Base-by-base conservation (phyloP, 2,329 filamentous ascomycete genomes). In the Biscogniauxia mediterranea region DNA sequence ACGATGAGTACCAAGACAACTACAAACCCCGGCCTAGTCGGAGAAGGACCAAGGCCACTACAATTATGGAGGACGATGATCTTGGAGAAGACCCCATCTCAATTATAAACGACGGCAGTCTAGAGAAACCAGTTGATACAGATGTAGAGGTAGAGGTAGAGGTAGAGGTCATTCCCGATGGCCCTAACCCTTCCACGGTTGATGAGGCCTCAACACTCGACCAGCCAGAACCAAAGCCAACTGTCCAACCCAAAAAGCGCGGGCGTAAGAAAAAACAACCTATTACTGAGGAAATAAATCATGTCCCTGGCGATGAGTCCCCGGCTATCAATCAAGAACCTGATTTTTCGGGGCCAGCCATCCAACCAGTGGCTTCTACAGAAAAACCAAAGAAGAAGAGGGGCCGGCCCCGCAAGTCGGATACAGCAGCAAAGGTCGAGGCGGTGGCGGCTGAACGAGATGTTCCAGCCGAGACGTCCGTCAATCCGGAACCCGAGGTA, bases 261-360 rank as follows among this genome's bases (percentile, higher is more conserved):
- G 71, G 72, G 5, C 71, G 72, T 15, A 73, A 73, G 65, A 74
- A 70, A 61, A 74, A 74, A 56, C 68, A 70, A 28, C 59, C 56
- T 17, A 55, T 55, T 13, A 46, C 28, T 13, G 68, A 68, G 42
- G 56, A 60, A 7, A 2, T 17, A 23, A 56, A 42, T 28, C 59
- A 64, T 13, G 26, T 54, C 8, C 54, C 59, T 23, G 52, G 61
- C 19, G 38, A 58, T n/a, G 58, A 58, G 28, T 17, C 57, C 5
- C 28, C 58, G 21, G 53, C 52, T 19, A 46, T 51, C 17, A 23
- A 57, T 32, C 19, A 58, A 32, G 55, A 58, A 17, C 56, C 53
- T 20, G 20, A 50, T 11, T 9, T 60, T 7, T n/a, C 54, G n/a
- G 11, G 13, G 23, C 55, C 66, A n/a, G 53, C 19, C 17, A 9